Conservation (phyloP, 257 asterid species). For the Solanum medicagineum region DNA sequence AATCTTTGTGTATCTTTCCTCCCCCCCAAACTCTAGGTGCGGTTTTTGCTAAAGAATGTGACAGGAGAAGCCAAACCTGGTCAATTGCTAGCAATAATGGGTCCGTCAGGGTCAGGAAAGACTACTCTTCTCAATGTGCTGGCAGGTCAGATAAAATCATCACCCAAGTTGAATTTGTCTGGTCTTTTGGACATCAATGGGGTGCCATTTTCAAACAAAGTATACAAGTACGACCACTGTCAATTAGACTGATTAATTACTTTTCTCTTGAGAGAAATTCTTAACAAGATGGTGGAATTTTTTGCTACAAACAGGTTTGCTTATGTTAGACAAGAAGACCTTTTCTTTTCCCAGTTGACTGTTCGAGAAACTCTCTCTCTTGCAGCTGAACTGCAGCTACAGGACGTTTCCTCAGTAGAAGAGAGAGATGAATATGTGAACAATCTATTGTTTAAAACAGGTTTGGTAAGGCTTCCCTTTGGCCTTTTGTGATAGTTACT, state of each 20-base stretch:
- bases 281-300: not conserved
- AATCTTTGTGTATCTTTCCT: not conserved
- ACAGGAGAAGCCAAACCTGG: slow-evolving; percentile 95
- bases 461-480: slow-evolving; percentile 52
- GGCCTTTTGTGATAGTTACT: not conserved
- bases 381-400: slow-evolving; percentile 97
- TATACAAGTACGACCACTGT: slow-evolving; percentile 43
- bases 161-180: slow-evolving; percentile 69
- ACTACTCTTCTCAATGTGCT: slow-evolving; percentile 89
- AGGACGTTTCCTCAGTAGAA: slow-evolving; percentile 50
- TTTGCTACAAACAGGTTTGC: slow-evolving; percentile 54
- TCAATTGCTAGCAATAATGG: slow-evolving; percentile 88
- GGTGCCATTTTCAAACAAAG: slow-evolving; percentile 46
- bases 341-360: slow-evolving; percentile 93
- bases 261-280: not conserved
- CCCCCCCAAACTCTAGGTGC: slow-evolving; percentile 29
- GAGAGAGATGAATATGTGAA: slow-evolving; percentile 75
- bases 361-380: slow-evolving; percentile 92
- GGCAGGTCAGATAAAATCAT: slow-evolving; percentile 75
- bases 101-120: slow-evolving; percentile 99
- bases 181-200: slow-evolving; percentile 89
- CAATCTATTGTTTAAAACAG: slow-evolving; percentile 63
- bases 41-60: slow-evolving; percentile 66
- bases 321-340: slow-evolving; percentile 89
- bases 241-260: not conserved